Evolutionary conservation across 164 flowering plant species (phyloP), one percentile per base, ranked within the genome.

Genomic region (Chloranthus sessilifolius): DNA sequence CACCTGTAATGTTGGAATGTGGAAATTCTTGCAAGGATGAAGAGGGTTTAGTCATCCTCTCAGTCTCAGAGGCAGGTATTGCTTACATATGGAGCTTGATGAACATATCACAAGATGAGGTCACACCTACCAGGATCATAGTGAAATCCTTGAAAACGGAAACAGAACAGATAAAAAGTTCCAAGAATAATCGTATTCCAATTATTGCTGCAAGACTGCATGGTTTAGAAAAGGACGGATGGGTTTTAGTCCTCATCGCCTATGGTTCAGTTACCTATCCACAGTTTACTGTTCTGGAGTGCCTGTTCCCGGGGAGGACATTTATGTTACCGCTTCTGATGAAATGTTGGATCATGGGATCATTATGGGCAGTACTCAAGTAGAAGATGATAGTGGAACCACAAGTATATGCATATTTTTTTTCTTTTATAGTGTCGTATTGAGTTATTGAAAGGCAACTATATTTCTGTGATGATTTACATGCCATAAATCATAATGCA

Each of bases 51-150:
- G 55, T 53, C 15, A 28, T 74, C 43, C 65, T 71, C 27, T 62
- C 71, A 35, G 62, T 71, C 49, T 62, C 75, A 30, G 64, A 56
- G 27, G 52, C 61, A 8, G 73, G 69, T 53, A 16, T 56, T 41
- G 66, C 69, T 24, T 71, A 71, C 50, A 0, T 68, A 3, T 74
- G 75, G 79, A 42, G 65, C 27, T 50, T 71, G 62, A 57, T 51
- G 39, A 50, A 53, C 37, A 7, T 26, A n/a, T 43, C 65, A 10
- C 29, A 62, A 30, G 62, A 60, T 3, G 66, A 59, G 35, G 56
- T 39, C 20, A 61, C 35, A 10, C 73, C 75, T 17, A 59, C 67
- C 25, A 74, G 43, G 47, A 58, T 74, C 40, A 56, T 51, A 20
- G 66, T 59, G 14, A 71, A 64, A 50, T 41, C 60, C 31, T 23